phyloP scores from a whole-genome alignment of 1,284 basidiomycete species.

The Meira nashicola region DNA sequence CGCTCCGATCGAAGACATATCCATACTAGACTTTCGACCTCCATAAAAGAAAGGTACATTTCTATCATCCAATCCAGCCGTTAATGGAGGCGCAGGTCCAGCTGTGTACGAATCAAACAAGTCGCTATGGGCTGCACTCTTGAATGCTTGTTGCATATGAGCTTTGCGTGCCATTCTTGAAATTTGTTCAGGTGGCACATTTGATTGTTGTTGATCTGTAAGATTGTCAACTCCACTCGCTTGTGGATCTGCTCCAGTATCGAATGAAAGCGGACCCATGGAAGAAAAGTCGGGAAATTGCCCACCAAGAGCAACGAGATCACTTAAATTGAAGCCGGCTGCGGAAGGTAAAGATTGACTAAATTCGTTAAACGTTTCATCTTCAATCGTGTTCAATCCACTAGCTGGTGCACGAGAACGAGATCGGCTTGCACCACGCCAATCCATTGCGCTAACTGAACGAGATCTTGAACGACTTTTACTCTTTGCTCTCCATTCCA shows the following conservation, averaged over 20 bases:
- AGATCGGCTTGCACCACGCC: constrained; percentile 85
- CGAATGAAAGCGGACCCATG: background rate
- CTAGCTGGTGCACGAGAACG: constrained; percentile 71
- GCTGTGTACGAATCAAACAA: constrained; percentile 24
- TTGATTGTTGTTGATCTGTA: background rate
- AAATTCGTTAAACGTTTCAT: constrained; percentile 26
- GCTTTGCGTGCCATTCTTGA: constrained; percentile 23
- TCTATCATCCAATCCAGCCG: constrained; percentile 2
- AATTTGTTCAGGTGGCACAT: background rate
- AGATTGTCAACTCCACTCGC: too few species aligned
- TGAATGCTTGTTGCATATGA: constrained; percentile 41
- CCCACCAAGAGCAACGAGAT: constrained; percentile 21
- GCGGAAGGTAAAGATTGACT: constrained; percentile 33
- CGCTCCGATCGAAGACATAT: constrained; percentile 43
- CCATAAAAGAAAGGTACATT: constrained; percentile 14
- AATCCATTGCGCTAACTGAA: constrained; percentile 71
- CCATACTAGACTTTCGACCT: constrained; percentile 21
- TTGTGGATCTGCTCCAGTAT: background rate
- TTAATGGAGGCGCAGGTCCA: background rate
- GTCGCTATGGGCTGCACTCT: constrained; percentile 36
- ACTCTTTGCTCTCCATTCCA: constrained; percentile 52
- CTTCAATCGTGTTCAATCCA: constrained; percentile 30
- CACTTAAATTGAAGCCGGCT: constrained; percentile 29
- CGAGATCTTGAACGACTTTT: constrained; percentile 55
- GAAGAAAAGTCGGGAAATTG: constrained; percentile 9